phyloP scores from a whole-genome alignment of 768 basidiomycete species.

The Amanita brunnescens region DNA sequence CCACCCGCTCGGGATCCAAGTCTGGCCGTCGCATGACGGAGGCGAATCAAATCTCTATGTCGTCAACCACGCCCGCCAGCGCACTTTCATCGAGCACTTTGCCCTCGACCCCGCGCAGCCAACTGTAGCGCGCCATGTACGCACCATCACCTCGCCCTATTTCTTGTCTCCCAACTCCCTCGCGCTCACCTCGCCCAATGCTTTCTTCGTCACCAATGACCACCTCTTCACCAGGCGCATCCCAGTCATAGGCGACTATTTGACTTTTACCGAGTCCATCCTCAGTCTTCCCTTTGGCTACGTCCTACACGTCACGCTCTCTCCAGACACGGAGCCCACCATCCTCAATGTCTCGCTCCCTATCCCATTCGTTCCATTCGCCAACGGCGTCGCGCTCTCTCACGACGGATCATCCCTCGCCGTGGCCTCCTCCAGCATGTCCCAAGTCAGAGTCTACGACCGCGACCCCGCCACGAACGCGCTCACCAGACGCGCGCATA shows the following conservation, averaged over 20 bases:
- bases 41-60: conserved; percentile 51
- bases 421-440: conserved; percentile 44
- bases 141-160: conserved; percentile 48
- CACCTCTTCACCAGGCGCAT: conserved; percentile 59
- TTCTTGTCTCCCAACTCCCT: conserved; percentile 63
- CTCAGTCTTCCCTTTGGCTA: conserved; percentile 51
- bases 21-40: conserved; percentile 41
- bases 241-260: conserved; percentile 38
- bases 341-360: conserved; percentile 29
- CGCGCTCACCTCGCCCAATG: conserved; percentile 53
- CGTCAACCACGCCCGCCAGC: conserved; percentile 57
- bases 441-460: conserved; percentile 41
- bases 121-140: conserved; percentile 41
- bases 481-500: conserved; percentile 27
- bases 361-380: conserved; percentile 47
- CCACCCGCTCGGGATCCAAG: conserved; percentile 61
- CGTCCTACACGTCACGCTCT: conserved; percentile 46
- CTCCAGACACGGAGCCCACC: conserved; percentile 15
- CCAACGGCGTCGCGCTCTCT: conserved; percentile 63
- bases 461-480: conserved; percentile 36
- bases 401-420: conserved; percentile 36
- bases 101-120: conserved; percentile 35
- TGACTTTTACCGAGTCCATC: conserved; percentile 48
- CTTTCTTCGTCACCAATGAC: conserved; percentile 70
- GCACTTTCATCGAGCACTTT: conserved; percentile 65